A percentile compares a stretch with the other conserved stretches of the same genome.
These are phyloP conservation scores for Pseudogymnoascus sp. DNA, from an alignment of 2,329 filamentous ascomycete genomes.

Conservation along the genomic window DNA sequence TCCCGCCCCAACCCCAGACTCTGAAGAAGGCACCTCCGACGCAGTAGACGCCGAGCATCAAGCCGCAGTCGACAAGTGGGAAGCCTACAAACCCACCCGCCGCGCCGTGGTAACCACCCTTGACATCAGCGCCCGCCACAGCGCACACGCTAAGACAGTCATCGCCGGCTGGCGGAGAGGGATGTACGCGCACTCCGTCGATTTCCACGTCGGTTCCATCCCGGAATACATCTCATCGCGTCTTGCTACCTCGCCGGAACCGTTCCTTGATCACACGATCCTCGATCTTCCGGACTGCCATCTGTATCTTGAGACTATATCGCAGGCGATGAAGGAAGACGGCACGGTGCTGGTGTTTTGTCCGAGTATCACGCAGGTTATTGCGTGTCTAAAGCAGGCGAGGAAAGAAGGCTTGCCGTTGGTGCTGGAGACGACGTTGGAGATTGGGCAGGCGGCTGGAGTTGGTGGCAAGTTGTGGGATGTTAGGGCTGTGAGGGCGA, in stretches of 20 bases:
- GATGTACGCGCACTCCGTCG: conserved; percentile 59
- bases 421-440: conserved; percentile 49
- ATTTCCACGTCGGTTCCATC: conserved; percentile 64
- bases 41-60: conserved; percentile 15
- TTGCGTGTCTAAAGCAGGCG: conserved; percentile 49
- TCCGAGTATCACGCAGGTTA: conserved; percentile 71
- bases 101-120: conserved; percentile 67
- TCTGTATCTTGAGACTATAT: conserved; percentile 38
- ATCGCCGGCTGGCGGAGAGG: conserved; percentile 60
- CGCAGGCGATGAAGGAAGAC: conserved; percentile 51
- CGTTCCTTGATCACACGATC: conserved; percentile 63
- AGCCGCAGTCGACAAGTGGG: conserved; percentile 29
- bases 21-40: conserved; percentile 14
- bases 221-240: conserved; percentile 52
- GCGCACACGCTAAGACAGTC: conserved; percentile 53
- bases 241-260: conserved; percentile 31
- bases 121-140: conserved; percentile 55
- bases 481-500: conserved; percentile 39
- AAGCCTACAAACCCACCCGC: conserved; percentile 41
- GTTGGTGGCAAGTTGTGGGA: conserved; percentile 54
- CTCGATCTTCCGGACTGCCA: conserved; percentile 64
- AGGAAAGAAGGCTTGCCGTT: conserved; percentile 44
- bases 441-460: conserved; percentile 43
- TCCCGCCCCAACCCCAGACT: conserved; percentile 17
- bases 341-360: conserved; percentile 63